Percentiles rank a stretch among this genome's conserved stretches.
phyloP scores from a whole-genome alignment of 768 basidiomycete species.

The Suillus fuscotomentosus region DNA sequence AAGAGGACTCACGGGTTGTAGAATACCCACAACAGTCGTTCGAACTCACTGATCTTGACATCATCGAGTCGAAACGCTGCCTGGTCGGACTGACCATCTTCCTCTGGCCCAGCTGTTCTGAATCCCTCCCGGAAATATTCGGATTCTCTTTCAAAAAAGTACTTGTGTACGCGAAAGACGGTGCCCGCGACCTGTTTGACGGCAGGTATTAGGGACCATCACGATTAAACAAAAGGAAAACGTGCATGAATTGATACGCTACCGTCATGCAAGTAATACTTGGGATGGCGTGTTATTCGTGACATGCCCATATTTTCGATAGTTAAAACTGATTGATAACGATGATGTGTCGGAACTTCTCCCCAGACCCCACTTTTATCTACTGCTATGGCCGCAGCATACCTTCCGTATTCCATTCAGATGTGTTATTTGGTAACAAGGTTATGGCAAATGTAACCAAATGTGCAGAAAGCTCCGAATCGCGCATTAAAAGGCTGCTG shows the following conservation, averaged over 20 bases:
- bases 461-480: neutral
- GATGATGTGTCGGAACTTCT: neutral
- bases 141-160: constrained; percentile 39
- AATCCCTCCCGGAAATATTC: constrained; percentile 28
- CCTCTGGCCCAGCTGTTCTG: neutral
- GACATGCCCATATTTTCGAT: neutral
- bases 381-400: neutral
- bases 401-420: neutral
- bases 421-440: neutral
- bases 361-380: neutral
- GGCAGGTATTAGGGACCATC: neutral
- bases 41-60: constrained; percentile 39
- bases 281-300: neutral
- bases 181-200: constrained; percentile 33
- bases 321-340: neutral
- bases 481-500: neutral
- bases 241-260: neutral
- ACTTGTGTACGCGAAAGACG: constrained; percentile 33
- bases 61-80: constrained; percentile 18
- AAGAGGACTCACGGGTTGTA: constrained; percentile 47
- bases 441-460: neutral
- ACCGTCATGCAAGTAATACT: neutral
- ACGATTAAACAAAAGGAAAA: neutral
- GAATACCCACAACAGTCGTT: constrained; percentile 50
- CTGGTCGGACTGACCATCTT: neutral